Evolutionary conservation across 192 early-diverging fungal species (phyloP), one percentile per base, ranked within the genome.

Genomic region (Piromyces finnis): DNA sequence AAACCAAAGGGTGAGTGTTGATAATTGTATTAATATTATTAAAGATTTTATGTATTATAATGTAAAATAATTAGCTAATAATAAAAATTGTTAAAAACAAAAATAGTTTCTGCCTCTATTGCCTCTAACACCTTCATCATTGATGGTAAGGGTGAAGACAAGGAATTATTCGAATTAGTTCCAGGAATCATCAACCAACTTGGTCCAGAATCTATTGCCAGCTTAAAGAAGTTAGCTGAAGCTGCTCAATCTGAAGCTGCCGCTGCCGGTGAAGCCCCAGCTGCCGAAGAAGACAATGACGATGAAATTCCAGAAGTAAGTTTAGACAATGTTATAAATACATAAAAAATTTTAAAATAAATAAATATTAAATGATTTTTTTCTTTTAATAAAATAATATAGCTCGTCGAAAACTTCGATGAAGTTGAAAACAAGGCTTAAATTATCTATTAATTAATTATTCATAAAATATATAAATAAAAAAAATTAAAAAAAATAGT

Each of bases 101-200:
- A 82, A 29, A 81, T 37, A 79, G 82, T 82, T 77, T 28, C 82
- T 14, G 93, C 94, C 79, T 90, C 94, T 81, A 84, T 92, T 82
- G 85, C 88, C 68, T 89, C 93, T 89, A 99, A 97, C 93, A 98
- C 97, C 85, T 96, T 95, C 86, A 93, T 94, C 79, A 93, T 99
- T 89, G 88, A 93, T 83, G 98, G 98, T 83, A 86, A 87, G 79
- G 88, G 90, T 79, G 86, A 94, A 84, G 89, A 89, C 78, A 95
- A 95, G 90, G 93, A 95, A 82, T 86, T 96, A 81, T 92, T 92
- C 77, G 94, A 97, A 85, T 91, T 96, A 80, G 83, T 91, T 35
- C 86, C 88, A 81, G 88, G 92, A 78, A 95, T 95, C 85, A 86
- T 96, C 84, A 90, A 87, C 87, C 94, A 96, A 85, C 87, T 96